Percentiles rank a stretch among this genome's conserved stretches.
phyloP scores from a whole-genome alignment of 176 grass and related monocot genomes.

The Oryza longistaminata region DNA sequence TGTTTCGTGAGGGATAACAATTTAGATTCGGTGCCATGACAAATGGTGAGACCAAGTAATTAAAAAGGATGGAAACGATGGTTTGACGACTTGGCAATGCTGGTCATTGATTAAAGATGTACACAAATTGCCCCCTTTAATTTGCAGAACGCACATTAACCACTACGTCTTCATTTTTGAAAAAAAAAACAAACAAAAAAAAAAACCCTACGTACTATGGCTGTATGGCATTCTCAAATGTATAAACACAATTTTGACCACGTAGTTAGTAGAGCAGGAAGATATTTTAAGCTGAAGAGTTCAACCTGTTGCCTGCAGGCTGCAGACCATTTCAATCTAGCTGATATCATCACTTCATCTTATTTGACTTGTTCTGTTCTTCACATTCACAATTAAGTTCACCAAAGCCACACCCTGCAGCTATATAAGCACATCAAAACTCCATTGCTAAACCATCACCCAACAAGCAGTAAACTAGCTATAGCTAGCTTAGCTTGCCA shows the following conservation, averaged over 20 bases:
- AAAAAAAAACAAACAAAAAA: too few species aligned
- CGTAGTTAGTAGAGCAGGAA: not conserved
- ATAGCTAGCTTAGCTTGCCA: not conserved
- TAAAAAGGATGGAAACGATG: not conserved
- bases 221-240: not conserved
- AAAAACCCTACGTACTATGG: not conserved
- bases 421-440: not conserved
- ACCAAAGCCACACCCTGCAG: not conserved
- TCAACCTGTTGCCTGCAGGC: too few species aligned
- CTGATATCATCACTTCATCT: not conserved
- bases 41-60: not conserved
- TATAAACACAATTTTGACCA: not conserved
- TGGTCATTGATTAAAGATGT: not conserved
- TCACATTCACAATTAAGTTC: not conserved
- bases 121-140: not conserved
- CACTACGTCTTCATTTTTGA: not conserved
- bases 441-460: not conserved
- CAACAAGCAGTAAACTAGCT: not conserved
- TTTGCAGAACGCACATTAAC: not conserved
- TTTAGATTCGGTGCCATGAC: not conserved
- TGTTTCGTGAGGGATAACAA: not conserved
- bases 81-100: not conserved
- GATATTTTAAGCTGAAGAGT: not conserved
- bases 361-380: not conserved
- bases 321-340: not conserved